Percentiles rank a stretch among this genome's conserved stretches.
These are phyloP conservation scores for Lachnellula suecica DNA, from an alignment of 2,329 filamentous ascomycete genomes.

Conservation along the genomic window DNA sequence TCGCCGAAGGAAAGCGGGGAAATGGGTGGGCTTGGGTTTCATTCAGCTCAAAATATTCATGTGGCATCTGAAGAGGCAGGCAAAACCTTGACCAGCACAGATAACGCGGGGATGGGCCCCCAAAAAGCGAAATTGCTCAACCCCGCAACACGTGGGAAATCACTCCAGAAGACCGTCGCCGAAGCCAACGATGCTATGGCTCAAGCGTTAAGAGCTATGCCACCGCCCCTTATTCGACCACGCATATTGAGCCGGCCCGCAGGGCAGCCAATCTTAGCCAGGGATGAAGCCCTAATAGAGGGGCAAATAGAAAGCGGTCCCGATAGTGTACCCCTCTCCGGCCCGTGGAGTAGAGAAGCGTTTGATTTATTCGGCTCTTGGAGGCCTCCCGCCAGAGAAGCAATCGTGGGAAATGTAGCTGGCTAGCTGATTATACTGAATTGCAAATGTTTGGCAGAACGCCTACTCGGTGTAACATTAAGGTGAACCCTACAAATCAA, in stretches of 20 bases:
- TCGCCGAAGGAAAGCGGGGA: background rate
- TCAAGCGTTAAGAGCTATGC: slow-evolving; percentile 11
- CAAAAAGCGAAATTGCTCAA: slow-evolving; percentile 22
- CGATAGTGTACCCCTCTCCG: slow-evolving; percentile 7
- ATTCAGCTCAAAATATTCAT: background rate
- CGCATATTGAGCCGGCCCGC: slow-evolving; percentile 8
- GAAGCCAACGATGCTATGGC: slow-evolving; percentile 20
- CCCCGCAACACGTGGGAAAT: slow-evolving; percentile 28
- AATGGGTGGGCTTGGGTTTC: background rate
- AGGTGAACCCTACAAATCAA: background rate
- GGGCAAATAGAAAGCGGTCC: background rate
- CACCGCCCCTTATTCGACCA: slow-evolving; percentile 16
- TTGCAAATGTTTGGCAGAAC: background rate
- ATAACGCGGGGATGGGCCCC: slow-evolving; percentile 1
- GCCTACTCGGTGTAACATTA: background rate
- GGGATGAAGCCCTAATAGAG: background rate
- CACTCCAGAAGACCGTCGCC: slow-evolving; percentile 22
- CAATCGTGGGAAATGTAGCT: background rate
- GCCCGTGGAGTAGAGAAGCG: slow-evolving; percentile 36
- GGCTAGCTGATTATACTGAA: background rate
- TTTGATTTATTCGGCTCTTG: slow-evolving; percentile 35
- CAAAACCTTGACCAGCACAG: background rate
- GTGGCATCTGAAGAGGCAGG: background rate
- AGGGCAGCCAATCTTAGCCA: background rate
- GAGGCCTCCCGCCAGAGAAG: slow-evolving; percentile 18